Percentiles rank a stretch among this genome's conserved stretches.
Evolutionary conservation across 2,329 filamentous ascomycete genomes (phyloP).

Genomic region (Clonostachys sp.): DNA sequence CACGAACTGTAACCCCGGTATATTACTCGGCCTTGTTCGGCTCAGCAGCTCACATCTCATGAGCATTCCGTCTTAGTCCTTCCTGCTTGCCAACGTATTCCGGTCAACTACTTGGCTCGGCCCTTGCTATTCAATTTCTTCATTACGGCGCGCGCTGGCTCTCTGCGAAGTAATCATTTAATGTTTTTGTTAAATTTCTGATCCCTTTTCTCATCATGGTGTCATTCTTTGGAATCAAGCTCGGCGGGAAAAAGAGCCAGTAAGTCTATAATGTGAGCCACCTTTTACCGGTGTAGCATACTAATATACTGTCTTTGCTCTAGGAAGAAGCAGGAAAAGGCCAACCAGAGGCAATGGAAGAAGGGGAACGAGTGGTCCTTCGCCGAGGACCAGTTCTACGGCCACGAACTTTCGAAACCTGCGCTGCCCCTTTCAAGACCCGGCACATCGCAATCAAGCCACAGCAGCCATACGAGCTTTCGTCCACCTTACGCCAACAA

Average conservation of each 20-base stretch:
- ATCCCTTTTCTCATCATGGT: slow-evolving; percentile 34
- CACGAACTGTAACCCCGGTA: too few species aligned
- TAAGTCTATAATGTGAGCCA: slow-evolving; percentile 11
- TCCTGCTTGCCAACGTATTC: too few species aligned
- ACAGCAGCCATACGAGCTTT: slow-evolving; percentile 14
- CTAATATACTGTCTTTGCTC: neutral
- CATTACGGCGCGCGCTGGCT: too few species aligned
- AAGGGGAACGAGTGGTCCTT: slow-evolving; percentile 23
- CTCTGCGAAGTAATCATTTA: too few species aligned
- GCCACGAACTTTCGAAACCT: slow-evolving; percentile 25
- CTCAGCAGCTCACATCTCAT: too few species aligned
- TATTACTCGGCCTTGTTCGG: too few species aligned
- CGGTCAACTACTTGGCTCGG: too few species aligned
- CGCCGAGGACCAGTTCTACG: slow-evolving; percentile 28
- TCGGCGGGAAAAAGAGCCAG: slow-evolving; percentile 52
- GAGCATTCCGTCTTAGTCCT: too few species aligned
- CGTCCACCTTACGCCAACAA: slow-evolving; percentile 28
- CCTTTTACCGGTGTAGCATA: neutral
- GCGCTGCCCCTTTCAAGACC: slow-evolving; percentile 27
- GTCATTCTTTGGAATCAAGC: slow-evolving; percentile 53
- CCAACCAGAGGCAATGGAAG: slow-evolving; percentile 16
- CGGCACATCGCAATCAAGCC: slow-evolving; percentile 30
- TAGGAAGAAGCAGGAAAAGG: slow-evolving; percentile 12
- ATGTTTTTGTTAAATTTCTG: too few species aligned
- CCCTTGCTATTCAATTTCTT: too few species aligned